A percentile compares a stretch with the other conserved stretches of the same genome.
Evolutionary conservation across 139 green algal species (phyloP).

Genomic region (Penium margaritaceum): DNA sequence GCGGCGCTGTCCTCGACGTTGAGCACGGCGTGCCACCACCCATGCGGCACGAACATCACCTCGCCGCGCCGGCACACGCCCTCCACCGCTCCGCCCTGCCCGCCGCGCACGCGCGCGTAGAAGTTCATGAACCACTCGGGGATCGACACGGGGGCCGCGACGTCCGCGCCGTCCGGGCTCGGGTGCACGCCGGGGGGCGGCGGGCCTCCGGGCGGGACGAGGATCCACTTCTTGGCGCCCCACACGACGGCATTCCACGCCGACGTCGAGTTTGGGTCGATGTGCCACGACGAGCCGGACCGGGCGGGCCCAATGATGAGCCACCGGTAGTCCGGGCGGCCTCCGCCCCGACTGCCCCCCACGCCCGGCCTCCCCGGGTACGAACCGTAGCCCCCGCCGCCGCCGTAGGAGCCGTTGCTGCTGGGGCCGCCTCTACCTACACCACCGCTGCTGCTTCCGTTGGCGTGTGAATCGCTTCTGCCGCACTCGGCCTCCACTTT

Average conservation of each 20-base stretch:
- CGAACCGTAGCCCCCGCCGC: not conserved
- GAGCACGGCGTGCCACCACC: conserved; percentile 56
- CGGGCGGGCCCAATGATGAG: conserved; percentile 73
- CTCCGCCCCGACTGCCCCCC: not conserved
- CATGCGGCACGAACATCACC: conserved; percentile 54
- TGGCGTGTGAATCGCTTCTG: no score
- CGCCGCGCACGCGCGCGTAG: conserved; percentile 39
- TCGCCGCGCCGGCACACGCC: conserved; percentile 47
- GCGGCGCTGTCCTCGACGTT: conserved; percentile 52
- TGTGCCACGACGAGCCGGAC: conserved; percentile 46
- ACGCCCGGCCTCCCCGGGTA: not conserved
- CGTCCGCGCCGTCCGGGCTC: conserved; percentile 76
- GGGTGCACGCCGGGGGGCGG: conserved; percentile 84
- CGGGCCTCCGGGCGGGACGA: conserved; percentile 67
- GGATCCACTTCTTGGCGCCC: conserved; percentile 84
- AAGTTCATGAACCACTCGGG: conserved; percentile 79
- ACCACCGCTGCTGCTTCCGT: no score
- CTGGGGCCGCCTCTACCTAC: no score
- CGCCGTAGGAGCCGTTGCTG: no score
- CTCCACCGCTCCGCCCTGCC: conserved; percentile 33
- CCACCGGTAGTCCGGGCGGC: conserved; percentile 77
- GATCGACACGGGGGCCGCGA: conserved; percentile 75
- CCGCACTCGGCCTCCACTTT: no score
- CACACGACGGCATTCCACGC: conserved; percentile 89
- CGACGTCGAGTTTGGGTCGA: conserved; percentile 82